phyloP scores from a whole-genome alignment of 306 rosid genomes.

The Rosa persica region DNA sequence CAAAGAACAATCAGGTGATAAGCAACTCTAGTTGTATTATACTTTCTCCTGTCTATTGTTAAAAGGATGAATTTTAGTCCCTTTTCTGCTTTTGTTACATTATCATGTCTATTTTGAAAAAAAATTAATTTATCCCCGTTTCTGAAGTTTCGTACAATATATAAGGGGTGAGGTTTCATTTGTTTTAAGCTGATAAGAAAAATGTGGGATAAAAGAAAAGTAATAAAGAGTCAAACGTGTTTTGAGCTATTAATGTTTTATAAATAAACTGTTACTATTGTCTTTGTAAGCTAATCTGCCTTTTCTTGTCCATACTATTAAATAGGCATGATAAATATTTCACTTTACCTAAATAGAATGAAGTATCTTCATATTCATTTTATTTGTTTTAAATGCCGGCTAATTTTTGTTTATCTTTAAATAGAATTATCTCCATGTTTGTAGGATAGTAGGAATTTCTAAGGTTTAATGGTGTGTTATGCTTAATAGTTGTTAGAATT shows the following conservation, averaged over 20 bases:
- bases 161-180: not conserved
- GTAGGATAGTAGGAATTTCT: not conserved
- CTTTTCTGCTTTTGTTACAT: not conserved
- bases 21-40: conserved; percentile 12
- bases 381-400: not conserved
- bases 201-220: not conserved
- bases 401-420: not conserved
- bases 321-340: not conserved
- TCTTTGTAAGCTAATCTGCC: not conserved
- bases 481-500: not conserved
- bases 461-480: not conserved
- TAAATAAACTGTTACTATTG: not conserved
- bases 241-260: not conserved
- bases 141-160: not conserved
- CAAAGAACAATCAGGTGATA: conserved; percentile 87
- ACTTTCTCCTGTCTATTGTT: not conserved
- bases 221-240: not conserved
- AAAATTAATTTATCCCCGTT: not conserved
- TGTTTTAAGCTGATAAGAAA: not conserved
- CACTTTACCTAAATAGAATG: not conserved
- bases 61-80: not conserved
- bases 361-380: not conserved
- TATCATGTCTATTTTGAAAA: not conserved
- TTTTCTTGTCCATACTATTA: not conserved
- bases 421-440: not conserved